These are phyloP conservation scores for Diutina ranongensis DNA, from an alignment of 1,139 yeast species.

Conservation along the genomic window DNA sequence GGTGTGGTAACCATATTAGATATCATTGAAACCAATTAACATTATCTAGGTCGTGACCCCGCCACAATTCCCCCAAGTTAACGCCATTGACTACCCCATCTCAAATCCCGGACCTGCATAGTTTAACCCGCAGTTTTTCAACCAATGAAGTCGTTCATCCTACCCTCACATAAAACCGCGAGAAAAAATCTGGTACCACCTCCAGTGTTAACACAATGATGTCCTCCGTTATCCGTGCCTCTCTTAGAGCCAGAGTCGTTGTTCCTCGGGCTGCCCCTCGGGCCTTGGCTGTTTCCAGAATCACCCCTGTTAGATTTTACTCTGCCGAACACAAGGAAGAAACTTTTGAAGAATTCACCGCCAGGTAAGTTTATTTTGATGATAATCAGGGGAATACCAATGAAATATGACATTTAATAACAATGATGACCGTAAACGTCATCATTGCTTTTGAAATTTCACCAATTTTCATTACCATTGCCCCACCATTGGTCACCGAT, in stretches of 20 bases:
- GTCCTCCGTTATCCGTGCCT: slow-evolving; percentile 38
- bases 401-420: too few species aligned
- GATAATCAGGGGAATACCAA: not conserved
- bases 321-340: slow-evolving; percentile 75
- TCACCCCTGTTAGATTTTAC: slow-evolving; percentile 42
- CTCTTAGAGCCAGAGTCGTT: slow-evolving; percentile 31
- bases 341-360: slow-evolving; percentile 90
- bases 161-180: not conserved
- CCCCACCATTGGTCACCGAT: not conserved
- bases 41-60: too few species aligned
- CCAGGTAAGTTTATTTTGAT: slow-evolving; percentile 33
- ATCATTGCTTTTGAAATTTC: too few species aligned
- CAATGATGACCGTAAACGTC: too few species aligned
- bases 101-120: not conserved
- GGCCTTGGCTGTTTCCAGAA: slow-evolving; percentile 14
- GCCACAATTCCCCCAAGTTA: not conserved
- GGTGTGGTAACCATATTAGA: too few species aligned
- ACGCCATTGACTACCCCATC: not conserved
- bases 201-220: slow-evolving; percentile 8
- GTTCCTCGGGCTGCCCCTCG: slow-evolving; percentile 13
- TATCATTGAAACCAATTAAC: too few species aligned
- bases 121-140: not conserved
- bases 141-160: not conserved
- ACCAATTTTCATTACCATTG: not conserved
- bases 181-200: slow-evolving; percentile 1